Evolutionary conservation across 2,329 filamentous ascomycete species (phyloP).

Genomic region (Cladosporium cucumerinum): DNA sequence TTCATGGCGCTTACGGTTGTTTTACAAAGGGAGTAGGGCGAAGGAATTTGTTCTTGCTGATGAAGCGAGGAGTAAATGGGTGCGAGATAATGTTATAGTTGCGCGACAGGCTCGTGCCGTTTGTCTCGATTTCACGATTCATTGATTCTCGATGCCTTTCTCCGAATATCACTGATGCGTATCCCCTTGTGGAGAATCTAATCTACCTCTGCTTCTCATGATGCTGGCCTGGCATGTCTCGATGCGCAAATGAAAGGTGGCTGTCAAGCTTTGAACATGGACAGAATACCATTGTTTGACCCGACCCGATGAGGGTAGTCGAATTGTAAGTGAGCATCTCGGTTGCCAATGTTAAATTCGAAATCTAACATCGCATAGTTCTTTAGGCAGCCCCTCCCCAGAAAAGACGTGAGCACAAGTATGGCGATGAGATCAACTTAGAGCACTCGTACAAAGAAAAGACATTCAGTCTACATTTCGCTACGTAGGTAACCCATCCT

Average conservation of each 20-base stretch:
- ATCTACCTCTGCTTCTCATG: not conserved
- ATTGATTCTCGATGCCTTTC: not conserved
- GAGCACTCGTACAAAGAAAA: not conserved
- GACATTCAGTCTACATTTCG: not conserved
- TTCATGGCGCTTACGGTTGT: slow-evolving; percentile 94
- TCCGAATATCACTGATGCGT: not conserved
- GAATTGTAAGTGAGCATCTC: not conserved
- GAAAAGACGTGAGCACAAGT: not conserved
- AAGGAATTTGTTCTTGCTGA: not conserved
- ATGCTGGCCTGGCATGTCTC: not conserved
- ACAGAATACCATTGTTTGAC: not conserved
- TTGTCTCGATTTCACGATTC: not conserved
- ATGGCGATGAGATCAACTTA: not conserved
- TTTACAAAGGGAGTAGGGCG: slow-evolving; percentile 68
- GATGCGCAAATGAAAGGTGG: not conserved
- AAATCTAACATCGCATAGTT: too few species aligned
- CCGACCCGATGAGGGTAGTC: not conserved
- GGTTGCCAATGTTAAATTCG: too few species aligned
- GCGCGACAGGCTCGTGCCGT: not conserved
- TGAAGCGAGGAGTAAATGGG: not conserved
- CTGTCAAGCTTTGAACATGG: not conserved
- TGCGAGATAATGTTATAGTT: not conserved
- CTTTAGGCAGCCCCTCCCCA: too few species aligned
- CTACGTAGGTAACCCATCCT: not conserved
- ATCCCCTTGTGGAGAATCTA: not conserved